phyloP scores from a whole-genome alignment of 495 filamentous ascomycete species.

The Penicillium manginii region DNA sequence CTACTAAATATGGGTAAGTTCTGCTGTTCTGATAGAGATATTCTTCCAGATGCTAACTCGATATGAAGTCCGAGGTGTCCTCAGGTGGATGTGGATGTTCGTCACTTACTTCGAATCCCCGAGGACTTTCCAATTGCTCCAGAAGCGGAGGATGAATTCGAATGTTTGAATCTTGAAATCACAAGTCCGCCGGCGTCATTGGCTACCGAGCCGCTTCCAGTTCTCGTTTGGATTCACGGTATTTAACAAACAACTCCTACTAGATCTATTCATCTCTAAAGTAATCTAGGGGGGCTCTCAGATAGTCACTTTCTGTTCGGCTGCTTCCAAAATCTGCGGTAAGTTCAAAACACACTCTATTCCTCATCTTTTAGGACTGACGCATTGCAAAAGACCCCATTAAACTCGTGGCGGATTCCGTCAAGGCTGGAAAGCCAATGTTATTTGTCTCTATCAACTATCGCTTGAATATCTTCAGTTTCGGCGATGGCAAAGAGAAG shows the following conservation, averaged over 20 bases:
- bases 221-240: slow-evolving; percentile 52
- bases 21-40: not conserved
- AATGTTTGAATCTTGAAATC: slow-evolving; percentile 50
- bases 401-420: slow-evolving; percentile 40
- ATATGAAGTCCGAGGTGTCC: slow-evolving; percentile 40
- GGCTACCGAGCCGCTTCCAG: slow-evolving; percentile 29
- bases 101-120: slow-evolving; percentile 43
- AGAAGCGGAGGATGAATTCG: slow-evolving; percentile 46
- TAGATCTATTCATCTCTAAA: not conserved
- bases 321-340: slow-evolving; percentile 47
- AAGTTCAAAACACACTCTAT: slow-evolving; percentile 4
- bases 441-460: slow-evolving; percentile 69
- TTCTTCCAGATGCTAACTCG: not conserved
- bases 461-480: slow-evolving; percentile 67
- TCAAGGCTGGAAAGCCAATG: slow-evolving; percentile 46
- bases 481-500: slow-evolving; percentile 54
- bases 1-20: slow-evolving; percentile 40
- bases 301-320: slow-evolving; percentile 46
- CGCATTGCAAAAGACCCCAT: slow-evolving; percentile 29
- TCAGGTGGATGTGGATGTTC: slow-evolving; percentile 40
- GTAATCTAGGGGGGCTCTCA: slow-evolving; percentile 40
- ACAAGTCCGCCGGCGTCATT: slow-evolving; percentile 33
- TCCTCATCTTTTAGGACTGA: not conserved
- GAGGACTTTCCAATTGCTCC: slow-evolving; percentile 36
- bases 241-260: not conserved